These are phyloP conservation scores for Kingdonia uniflora DNA, from an alignment of 164 flowering plant species.

Conservation along the genomic window DNA sequence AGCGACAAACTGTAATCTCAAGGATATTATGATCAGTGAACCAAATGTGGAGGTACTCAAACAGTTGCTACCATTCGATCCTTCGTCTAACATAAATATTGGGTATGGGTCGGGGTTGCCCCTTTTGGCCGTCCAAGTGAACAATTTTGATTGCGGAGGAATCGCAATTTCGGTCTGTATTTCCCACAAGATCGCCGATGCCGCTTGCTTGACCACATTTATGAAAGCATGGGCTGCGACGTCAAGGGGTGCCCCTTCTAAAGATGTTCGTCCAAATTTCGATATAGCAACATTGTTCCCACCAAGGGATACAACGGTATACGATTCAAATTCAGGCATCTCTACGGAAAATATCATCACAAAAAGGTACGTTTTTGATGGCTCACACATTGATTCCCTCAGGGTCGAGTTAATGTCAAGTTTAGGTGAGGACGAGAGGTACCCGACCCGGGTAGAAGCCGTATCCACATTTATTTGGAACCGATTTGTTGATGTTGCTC, in stretches of 20 bases:
- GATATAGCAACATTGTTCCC: constrained; percentile 24
- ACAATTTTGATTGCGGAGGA: constrained; percentile 43
- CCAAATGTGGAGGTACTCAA: constrained; percentile 14
- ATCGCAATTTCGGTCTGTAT: constrained; percentile 40
- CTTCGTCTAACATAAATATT: neutral
- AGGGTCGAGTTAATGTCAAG: neutral
- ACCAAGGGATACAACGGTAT: constrained; percentile 11
- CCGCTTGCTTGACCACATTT: constrained; percentile 22
- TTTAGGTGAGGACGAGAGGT: too few species aligned
- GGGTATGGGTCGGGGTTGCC: neutral
- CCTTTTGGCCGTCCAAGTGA: constrained; percentile 31
- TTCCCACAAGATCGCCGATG: constrained; percentile 40
- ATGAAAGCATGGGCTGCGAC: constrained; percentile 32
- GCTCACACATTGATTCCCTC: constrained; percentile 10
- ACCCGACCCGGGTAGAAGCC: constrained; percentile 10
- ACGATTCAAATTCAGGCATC: neutral
- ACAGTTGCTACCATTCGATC: constrained; percentile 20
- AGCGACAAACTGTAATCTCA: neutral
- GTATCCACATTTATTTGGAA: constrained; percentile 19
- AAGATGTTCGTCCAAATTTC: constrained; percentile 15
- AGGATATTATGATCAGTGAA: neutral
- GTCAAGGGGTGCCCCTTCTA: constrained; percentile 9
- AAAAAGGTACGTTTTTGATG: constrained; percentile 15
- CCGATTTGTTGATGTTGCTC: constrained; percentile 6
- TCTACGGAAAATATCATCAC: constrained; percentile 11